phyloP scores from a whole-genome alignment of 2,329 filamentous ascomycete genomes.

The Chalaropsis thielavioides region DNA sequence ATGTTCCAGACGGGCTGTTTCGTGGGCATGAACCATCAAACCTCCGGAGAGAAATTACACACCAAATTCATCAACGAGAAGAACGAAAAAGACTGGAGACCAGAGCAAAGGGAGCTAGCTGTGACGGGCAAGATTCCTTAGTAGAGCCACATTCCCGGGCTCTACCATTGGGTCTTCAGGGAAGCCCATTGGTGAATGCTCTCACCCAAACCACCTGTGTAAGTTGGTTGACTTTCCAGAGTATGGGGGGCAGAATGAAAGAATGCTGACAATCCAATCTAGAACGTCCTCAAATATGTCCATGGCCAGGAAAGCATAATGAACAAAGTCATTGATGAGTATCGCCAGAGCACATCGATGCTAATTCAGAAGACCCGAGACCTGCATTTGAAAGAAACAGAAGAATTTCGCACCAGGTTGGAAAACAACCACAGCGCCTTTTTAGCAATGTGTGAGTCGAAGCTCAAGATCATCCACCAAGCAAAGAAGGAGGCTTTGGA shows the following conservation, averaged over 20 bases:
- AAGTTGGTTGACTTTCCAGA: neutral
- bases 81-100: neutral
- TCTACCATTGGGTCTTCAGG: neutral
- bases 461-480: constrained; percentile 4
- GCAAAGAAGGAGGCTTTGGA: neutral
- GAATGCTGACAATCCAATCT: neutral
- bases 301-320: constrained; percentile 9
- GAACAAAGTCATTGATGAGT: constrained; percentile 11
- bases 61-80: constrained; percentile 10
- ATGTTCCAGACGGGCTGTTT: neutral
- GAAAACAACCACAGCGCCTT: constrained; percentile 12
- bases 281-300: constrained; percentile 12
- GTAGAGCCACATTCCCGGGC: neutral
- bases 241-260: neutral
- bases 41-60: constrained; percentile 1
- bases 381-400: constrained; percentile 6
- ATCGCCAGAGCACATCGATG: neutral
- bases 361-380: constrained; percentile 8
- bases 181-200: neutral
- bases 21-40: neutral
- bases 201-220: constrained; percentile 12
- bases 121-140: neutral
- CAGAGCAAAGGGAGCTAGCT: neutral
- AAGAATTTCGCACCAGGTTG: neutral
- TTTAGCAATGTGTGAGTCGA: constrained; percentile 4